Evolutionary conservation across 306 rosid genomes (phyloP).

Genomic region (Acacia melanoxylon): DNA sequence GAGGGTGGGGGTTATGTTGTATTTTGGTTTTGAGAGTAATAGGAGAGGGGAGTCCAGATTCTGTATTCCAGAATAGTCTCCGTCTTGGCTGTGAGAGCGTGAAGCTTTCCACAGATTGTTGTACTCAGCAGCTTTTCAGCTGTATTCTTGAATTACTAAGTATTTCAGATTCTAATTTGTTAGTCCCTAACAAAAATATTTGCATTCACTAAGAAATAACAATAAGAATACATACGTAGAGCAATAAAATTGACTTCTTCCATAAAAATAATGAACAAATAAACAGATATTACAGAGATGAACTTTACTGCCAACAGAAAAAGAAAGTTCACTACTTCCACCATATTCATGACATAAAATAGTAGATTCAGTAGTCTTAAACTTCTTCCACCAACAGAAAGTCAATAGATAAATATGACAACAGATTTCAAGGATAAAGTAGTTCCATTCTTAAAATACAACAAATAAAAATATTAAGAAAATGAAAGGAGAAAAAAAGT

Average conservation of each 20-base stretch:
- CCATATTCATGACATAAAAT: conserved; percentile 10
- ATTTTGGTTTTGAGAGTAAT: too few relatives aligned
- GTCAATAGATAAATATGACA: conserved; percentile 3
- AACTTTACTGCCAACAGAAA: background rate
- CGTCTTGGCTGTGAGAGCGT: too few relatives aligned
- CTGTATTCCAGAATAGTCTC: too few relatives aligned
- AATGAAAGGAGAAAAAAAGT: background rate
- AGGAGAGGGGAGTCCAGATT: too few relatives aligned
- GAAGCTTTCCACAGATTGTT: too few relatives aligned
- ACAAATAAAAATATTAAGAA: background rate
- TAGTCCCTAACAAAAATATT: too few relatives aligned
- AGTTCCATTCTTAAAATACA: background rate
- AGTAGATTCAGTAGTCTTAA: conserved; percentile 5
- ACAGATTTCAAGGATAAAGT: background rate
- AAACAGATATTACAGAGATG: conserved; percentile 2
- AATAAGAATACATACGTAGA: background rate
- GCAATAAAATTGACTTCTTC: background rate
- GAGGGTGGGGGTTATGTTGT: too few relatives aligned
- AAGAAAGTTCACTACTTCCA: background rate
- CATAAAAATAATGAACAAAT: background rate
- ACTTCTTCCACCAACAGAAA: background rate
- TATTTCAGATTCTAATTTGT: too few relatives aligned
- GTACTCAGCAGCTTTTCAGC: too few relatives aligned
- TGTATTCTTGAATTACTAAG: too few relatives aligned
- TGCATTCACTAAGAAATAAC: background rate